Evolutionary conservation across 2,329 filamentous ascomycete species (phyloP).

Genomic region (Verruconis gallopava): DNA sequence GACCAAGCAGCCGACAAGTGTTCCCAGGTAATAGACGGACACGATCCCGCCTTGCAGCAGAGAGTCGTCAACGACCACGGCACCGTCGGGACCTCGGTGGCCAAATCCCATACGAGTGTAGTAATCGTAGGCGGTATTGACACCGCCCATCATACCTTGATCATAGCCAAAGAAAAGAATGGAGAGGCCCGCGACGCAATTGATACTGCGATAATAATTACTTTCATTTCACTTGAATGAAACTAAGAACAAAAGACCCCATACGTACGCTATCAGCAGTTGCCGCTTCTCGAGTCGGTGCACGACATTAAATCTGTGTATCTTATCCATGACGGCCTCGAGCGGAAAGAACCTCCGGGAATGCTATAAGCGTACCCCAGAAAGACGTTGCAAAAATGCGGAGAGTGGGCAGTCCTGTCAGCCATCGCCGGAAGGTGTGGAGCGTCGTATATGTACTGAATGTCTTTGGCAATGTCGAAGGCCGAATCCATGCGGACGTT

Average conservation of each 20-base stretch:
- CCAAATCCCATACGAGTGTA: slow-evolving; percentile 21
- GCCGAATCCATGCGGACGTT: too few relatives aligned
- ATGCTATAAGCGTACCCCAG: too few relatives aligned
- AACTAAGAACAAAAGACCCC: not conserved
- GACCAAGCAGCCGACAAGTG: slow-evolving; percentile 41
- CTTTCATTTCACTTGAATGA: not conserved
- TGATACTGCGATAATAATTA: slow-evolving; percentile 12
- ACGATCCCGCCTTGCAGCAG: slow-evolving; percentile 23
- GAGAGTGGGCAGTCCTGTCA: too few relatives aligned
- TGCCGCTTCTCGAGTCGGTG: slow-evolving; percentile 18
- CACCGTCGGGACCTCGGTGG: slow-evolving; percentile 14
- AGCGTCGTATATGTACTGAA: too few relatives aligned
- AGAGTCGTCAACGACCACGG: slow-evolving; percentile 16
- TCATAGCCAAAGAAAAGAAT: slow-evolving; percentile 24
- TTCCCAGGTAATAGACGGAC: slow-evolving; percentile 28
- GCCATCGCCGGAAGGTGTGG: too few relatives aligned
- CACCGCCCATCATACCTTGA: slow-evolving; percentile 23
- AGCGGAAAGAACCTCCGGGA: too few relatives aligned
- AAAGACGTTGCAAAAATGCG: too few relatives aligned
- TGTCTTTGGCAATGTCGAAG: too few relatives aligned
- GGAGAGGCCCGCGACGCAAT: slow-evolving; percentile 20
- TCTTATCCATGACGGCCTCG: not conserved
- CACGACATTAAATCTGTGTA: not conserved
- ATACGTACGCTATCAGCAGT: slow-evolving; percentile 16
- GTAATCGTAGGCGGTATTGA: slow-evolving; percentile 22